Base-by-base conservation (phyloP, 176 grass and related monocot species). In the Avena atlantica region DNA sequence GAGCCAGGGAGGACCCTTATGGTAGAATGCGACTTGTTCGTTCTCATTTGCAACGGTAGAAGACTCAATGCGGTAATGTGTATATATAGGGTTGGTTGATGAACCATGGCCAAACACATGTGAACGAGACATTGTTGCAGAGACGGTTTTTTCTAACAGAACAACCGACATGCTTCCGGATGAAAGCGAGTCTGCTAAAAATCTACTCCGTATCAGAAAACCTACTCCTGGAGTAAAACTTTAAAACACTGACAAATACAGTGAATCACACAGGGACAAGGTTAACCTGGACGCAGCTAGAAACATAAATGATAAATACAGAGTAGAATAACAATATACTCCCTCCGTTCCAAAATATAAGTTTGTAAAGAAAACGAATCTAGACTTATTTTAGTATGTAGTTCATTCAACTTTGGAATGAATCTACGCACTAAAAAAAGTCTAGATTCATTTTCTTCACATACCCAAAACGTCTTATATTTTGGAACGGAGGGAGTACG, bases 1-100 rank as follows among this genome's bases (percentile, higher is more conserved):
- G 66, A 17, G 66, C 80, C 80, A 82, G 50, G 66, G 50, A 56
- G 42, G 81, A 56, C 66, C 31, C 31, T 56, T 21, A 7, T 19
- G 20, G 50, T 12, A 37, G 53, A 83, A 83, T 11, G 14, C 64
- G 64, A 71, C 65, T 17, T 17, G 49, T n/a, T 83, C 9, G 69
- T 84, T 74, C 42, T 61, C 14, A 49, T 19, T 47, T 13, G 52
- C 36, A 12, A n/a, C 16, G 36, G 13, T 31, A 9, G 9, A 27
- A 14, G 67, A 21, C 78, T 19, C 74, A 6, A 2, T 67, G 40
- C n/a, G 0, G 31, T 34, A 34, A 34, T 34, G 31, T 6, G 8
- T 71, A 2, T 19, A 20, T 52, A 3, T 44, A 42, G 12, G 50
- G 13, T 0, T n/a, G 50, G 8, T 1, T n/a, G 48, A 42, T 70